Percentiles rank a stretch among this genome's conserved stretches.
Conservation (phyloP, 129 eudicot species). For the Saposhnikovia divaricata region DNA sequence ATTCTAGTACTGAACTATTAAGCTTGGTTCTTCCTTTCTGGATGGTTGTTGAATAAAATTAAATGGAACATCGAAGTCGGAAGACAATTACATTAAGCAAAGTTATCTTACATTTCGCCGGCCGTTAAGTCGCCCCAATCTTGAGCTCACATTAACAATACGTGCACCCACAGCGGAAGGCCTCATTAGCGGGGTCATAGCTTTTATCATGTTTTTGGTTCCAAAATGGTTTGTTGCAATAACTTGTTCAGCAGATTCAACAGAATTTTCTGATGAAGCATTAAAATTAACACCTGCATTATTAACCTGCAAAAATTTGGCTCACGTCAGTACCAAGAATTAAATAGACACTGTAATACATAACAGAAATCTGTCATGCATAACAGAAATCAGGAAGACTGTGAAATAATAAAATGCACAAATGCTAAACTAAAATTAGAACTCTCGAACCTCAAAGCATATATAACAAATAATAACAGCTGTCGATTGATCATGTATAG, state of each 20-base stretch:
- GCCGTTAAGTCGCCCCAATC: slow-evolving; percentile 34
- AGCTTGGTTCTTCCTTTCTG: not conserved
- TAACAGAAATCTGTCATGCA: not conserved
- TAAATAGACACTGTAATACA: not conserved
- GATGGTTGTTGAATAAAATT: not conserved
- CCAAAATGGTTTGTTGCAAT: slow-evolving; percentile 12
- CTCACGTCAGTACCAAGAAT: not conserved
- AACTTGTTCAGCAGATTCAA: slow-evolving; percentile 33
- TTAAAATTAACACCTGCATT: slow-evolving; percentile 12
- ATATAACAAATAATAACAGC: not conserved
- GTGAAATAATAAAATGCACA: not conserved
- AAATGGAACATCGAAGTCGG: not conserved
- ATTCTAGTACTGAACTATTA: not conserved
- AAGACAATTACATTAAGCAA: not conserved
- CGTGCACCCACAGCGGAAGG: slow-evolving; percentile 47
- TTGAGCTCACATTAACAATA: slow-evolving; percentile 46
- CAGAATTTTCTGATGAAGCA: slow-evolving; percentile 28
- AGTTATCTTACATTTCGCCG: slow-evolving; percentile 4
- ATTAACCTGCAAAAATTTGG: slow-evolving; percentile 1
- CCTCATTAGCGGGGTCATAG: slow-evolving; percentile 50
- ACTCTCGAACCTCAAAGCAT: not conserved
- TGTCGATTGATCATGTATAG: not conserved
- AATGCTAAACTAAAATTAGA: not conserved
- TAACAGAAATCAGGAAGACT: not conserved
- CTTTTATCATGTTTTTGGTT: slow-evolving; percentile 32